Conservation (phyloP, 345 rosid genomes). For the Hibiscus trionum region DNA sequence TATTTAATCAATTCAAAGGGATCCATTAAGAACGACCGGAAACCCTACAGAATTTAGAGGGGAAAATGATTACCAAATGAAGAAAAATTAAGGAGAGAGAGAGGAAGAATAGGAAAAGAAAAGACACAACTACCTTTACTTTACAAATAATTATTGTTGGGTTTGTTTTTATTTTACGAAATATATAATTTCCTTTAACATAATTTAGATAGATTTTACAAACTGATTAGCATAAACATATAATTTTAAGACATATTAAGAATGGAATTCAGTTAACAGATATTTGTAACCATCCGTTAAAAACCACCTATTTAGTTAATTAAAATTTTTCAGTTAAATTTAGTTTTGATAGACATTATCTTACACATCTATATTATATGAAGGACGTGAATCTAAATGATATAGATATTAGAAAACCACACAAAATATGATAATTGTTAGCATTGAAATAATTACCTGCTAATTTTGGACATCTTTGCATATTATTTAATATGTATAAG, state of each 20-base stretch:
- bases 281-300: not conserved
- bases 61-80: slow-evolving; percentile 4
- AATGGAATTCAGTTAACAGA: not conserved
- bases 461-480: too few relatives aligned
- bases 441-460: too few relatives aligned
- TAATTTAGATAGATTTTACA: not conserved
- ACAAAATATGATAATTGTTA: too few relatives aligned
- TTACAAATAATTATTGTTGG: slow-evolving; percentile 10
- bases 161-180: not conserved
- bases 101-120: not conserved
- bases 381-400: too few relatives aligned
- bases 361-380: too few relatives aligned
- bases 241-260: not conserved
- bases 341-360: too few relatives aligned
- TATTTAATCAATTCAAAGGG: slow-evolving; percentile 14
- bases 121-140: slow-evolving; percentile 19
- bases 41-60: slow-evolving; percentile 34
- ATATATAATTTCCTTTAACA: not conserved
- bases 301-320: not conserved
- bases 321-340: too few relatives aligned
- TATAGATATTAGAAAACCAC: too few relatives aligned
- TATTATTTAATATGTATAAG: too few relatives aligned
- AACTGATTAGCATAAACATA: not conserved
- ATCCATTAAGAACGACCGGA: slow-evolving; percentile 20
- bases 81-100: not conserved